Percentiles rank a stretch among this genome's conserved stretches.
Evolutionary conservation across 768 basidiomycete species (phyloP).

Genomic region (Russula dissimulans): DNA sequence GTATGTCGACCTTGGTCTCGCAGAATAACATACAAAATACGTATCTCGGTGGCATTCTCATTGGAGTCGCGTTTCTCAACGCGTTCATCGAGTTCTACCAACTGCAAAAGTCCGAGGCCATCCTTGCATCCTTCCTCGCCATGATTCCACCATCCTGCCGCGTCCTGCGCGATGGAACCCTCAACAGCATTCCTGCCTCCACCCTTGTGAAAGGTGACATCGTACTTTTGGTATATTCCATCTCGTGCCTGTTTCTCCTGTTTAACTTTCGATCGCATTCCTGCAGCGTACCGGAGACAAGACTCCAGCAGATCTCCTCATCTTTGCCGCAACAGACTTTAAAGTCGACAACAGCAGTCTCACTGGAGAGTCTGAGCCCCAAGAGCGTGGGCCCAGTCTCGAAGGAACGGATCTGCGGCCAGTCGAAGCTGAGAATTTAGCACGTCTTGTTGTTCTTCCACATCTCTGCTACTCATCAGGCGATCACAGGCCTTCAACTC

Average conservation of each 20-base stretch:
- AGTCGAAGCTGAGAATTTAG: conserved; percentile 59
- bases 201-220: conserved; percentile 59
- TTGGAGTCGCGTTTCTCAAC: conserved; percentile 58
- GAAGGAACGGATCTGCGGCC: conserved; percentile 40
- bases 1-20: conserved; percentile 5
- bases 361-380: conserved; percentile 63
- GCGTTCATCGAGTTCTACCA: conserved; percentile 63
- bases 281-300: conserved; percentile 57
- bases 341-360: conserved; percentile 66
- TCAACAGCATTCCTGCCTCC: conserved; percentile 48
- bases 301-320: conserved; percentile 56
- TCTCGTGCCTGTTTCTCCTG: neutral
- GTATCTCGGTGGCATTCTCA: conserved; percentile 62
- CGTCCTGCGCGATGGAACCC: conserved; percentile 48
- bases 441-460: conserved; percentile 21
- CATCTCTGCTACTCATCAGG: neutral
- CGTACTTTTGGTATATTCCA: conserved; percentile 43
- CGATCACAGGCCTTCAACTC: conserved; percentile 53
- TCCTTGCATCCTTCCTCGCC: conserved; percentile 61
- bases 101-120: conserved; percentile 66
- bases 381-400: conserved; percentile 43
- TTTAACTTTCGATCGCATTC: neutral
- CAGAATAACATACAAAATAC: conserved; percentile 55
- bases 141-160: conserved; percentile 66
- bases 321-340: conserved; percentile 52